A percentile compares a stretch with the other conserved stretches of the same genome.
Evolutionary conservation across 495 filamentous ascomycete genomes (phyloP).

Genomic region (Hyaloscypha bicolor): DNA sequence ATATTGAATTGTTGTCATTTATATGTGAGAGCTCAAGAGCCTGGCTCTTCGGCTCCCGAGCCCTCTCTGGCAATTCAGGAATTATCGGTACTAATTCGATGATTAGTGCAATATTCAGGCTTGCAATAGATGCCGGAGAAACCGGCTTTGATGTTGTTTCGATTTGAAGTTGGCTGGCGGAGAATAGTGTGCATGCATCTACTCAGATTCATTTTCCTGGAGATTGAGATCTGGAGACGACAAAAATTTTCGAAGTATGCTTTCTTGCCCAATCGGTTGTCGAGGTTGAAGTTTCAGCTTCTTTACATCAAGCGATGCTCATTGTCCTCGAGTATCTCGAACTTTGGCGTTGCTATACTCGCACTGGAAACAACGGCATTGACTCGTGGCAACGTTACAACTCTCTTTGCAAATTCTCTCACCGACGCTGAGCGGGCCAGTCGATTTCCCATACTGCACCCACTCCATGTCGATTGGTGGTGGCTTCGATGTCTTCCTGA

Average conservation of each 20-base stretch:
- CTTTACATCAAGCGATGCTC: slow-evolving; percentile 35
- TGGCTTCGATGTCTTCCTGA: slow-evolving; percentile 17
- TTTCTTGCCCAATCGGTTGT: no score
- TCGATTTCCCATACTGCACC: slow-evolving; percentile 43
- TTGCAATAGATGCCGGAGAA: slow-evolving; percentile 14
- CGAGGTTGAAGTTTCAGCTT: no score
- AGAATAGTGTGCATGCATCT: not conserved
- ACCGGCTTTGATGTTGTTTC: slow-evolving; percentile 4
- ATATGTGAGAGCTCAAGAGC: no score
- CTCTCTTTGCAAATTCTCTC: slow-evolving; percentile 37
- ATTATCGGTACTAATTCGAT: no score
- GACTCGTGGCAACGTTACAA: slow-evolving; percentile 35
- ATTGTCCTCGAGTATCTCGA: slow-evolving; percentile 22
- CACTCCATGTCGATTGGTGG: not conserved
- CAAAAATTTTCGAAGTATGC: no score
- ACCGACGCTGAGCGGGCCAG: slow-evolving; percentile 39
- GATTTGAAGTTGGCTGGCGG: not conserved
- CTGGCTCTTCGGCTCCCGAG: no score
- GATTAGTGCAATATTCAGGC: slow-evolving; percentile 4
- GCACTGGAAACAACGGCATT: slow-evolving; percentile 45
- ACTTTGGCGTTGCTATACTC: slow-evolving; percentile 26
- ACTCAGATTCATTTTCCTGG: no score
- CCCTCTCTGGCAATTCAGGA: no score
- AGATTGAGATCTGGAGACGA: no score
- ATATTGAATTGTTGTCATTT: no score